phyloP scores from a whole-genome alignment of 2,329 filamentous ascomycete species.

The Phyllosticta citriasiana region DNA sequence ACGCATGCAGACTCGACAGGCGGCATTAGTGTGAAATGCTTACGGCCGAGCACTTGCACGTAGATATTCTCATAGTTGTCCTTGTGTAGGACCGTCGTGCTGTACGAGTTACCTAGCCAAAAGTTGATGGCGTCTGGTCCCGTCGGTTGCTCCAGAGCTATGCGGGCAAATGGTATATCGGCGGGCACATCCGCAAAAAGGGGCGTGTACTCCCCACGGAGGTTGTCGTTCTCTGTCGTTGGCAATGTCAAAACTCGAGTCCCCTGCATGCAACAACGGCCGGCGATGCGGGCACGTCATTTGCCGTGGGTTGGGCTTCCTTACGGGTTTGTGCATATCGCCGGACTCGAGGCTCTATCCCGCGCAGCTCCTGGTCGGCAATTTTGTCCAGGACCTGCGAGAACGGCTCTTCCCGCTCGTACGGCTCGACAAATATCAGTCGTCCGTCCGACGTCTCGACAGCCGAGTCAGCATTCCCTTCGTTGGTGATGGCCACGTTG shows the following conservation, averaged over 20 bases:
- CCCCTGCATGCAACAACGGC: neutral
- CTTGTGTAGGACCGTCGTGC: conserved; percentile 63
- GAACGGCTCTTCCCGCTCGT: conserved; percentile 57
- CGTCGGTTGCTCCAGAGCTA: conserved; percentile 48
- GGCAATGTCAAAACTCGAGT: neutral
- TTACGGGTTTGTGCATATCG: conserved; percentile 64
- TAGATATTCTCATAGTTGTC: conserved; percentile 84
- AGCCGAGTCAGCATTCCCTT: conserved; percentile 51
- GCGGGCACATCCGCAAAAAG: conserved; percentile 54
- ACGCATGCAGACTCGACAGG: conserved; percentile 60
- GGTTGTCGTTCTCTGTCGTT: conserved; percentile 61
- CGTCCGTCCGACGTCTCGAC: conserved; percentile 49
- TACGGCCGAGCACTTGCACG: conserved; percentile 61
- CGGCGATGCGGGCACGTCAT: neutral
- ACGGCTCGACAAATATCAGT: conserved; percentile 57
- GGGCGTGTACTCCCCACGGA: conserved; percentile 58
- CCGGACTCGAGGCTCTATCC: neutral
- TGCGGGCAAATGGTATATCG: conserved; percentile 61
- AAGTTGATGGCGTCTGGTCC: conserved; percentile 68
- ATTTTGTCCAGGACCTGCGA: conserved; percentile 52
- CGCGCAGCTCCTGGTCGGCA: conserved; percentile 41
- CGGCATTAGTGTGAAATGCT: conserved; percentile 68
- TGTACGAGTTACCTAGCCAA: conserved; percentile 65
- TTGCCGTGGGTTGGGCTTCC: conserved; percentile 14
- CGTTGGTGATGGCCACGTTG: conserved; percentile 69